Conservation (phyloP, 768 basidiomycete genomes). For the Infundibulicybe gibba region DNA sequence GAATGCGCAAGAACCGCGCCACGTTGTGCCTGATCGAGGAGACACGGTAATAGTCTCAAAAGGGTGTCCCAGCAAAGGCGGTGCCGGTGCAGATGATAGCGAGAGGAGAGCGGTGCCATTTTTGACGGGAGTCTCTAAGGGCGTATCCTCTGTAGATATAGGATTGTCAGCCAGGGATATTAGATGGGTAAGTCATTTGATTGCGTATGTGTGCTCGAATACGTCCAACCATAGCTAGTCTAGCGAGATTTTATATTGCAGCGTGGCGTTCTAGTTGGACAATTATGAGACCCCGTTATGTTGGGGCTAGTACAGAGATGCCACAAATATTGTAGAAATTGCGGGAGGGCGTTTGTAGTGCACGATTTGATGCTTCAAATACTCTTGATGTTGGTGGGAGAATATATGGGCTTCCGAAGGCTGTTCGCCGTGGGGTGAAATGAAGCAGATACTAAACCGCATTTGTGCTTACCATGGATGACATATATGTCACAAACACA, state of each 20-base stretch:
- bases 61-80: conserved; percentile 55
- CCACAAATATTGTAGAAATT: conserved; percentile 46
- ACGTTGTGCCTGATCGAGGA: conserved; percentile 10
- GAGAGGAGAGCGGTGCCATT: conserved; percentile 63
- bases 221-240: conserved; percentile 45
- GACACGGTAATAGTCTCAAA: conserved; percentile 44
- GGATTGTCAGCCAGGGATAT: conserved; percentile 28
- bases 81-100: conserved; percentile 58
- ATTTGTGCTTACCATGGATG: no score
- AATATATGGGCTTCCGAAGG: no score
- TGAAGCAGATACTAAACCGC: no score
- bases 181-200: conserved; percentile 74
- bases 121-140: conserved; percentile 37
- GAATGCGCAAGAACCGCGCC: no score
- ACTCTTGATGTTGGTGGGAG: conserved; percentile 48
- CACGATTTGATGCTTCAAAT: conserved; percentile 38
- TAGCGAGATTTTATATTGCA: conserved; percentile 1
- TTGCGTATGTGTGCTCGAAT: conserved; percentile 67
- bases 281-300: conserved; percentile 49
- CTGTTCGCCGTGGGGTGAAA: no score
- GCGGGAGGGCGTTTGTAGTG: conserved; percentile 31
- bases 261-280: not conserved
- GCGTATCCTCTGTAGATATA: not conserved
- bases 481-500: no score
- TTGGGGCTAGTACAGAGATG: conserved; percentile 57